These are phyloP conservation scores for Canna indica DNA, from an alignment of 176 grass and related monocot genomes.

Conservation along the genomic window DNA sequence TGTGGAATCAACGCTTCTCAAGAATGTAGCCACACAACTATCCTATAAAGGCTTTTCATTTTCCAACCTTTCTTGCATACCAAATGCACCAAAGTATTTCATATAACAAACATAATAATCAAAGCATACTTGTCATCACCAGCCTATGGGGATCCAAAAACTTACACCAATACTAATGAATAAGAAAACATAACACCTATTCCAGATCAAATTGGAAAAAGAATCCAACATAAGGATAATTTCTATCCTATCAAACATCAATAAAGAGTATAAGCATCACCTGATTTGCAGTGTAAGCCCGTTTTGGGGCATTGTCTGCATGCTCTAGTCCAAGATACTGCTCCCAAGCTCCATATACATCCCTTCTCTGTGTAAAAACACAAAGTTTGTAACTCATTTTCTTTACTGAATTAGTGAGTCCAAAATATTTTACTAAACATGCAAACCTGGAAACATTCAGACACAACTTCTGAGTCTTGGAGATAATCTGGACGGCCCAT, in stretches of 20 bases:
- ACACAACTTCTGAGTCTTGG: conserved; percentile 6
- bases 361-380: conserved; percentile 47
- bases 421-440: background rate
- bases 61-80: too few species aligned
- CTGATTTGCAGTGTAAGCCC: conserved; percentile 63
- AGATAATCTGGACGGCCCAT: conserved; percentile 10
- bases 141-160: too few species aligned
- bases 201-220: too few species aligned
- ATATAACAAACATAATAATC: too few species aligned
- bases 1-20: too few species aligned
- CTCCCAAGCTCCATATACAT: conserved; percentile 97
- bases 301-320: conserved; percentile 69
- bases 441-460: background rate
- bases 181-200: too few species aligned
- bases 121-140: too few species aligned
- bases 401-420: background rate
- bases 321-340: conserved; percentile 97
- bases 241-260: background rate
- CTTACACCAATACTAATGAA: too few species aligned
- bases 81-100: too few species aligned
- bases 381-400: background rate
- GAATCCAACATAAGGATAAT: too few species aligned
- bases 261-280: conserved; percentile 13
- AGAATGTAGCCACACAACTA: too few species aligned
- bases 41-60: too few species aligned